Percentiles rank a stretch among this genome's conserved stretches.
phyloP scores from a whole-genome alignment of 305 asterid genomes.

The Withania somnifera region DNA sequence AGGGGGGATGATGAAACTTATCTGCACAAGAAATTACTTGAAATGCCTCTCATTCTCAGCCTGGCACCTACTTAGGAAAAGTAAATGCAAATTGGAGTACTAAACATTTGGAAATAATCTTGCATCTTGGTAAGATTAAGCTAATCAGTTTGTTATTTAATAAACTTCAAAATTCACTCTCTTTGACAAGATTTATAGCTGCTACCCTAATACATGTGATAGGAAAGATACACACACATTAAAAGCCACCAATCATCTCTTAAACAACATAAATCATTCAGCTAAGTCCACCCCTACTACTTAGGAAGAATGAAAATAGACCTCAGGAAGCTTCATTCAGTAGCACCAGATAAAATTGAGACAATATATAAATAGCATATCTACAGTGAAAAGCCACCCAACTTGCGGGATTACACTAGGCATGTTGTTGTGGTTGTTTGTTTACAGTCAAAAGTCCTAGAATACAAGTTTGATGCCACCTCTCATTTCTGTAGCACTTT shows the following conservation, averaged over 20 bases:
- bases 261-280: not conserved
- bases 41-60: not conserved
- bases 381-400: not conserved
- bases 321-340: not conserved
- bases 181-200: not conserved
- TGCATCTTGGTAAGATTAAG: not conserved
- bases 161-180: not conserved
- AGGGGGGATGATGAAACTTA: not conserved
- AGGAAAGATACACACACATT: not conserved
- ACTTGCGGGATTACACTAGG: too few species aligned
- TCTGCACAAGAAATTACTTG: not conserved
- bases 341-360: not conserved
- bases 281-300: not conserved
- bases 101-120: not conserved
- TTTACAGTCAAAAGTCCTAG: too few species aligned
- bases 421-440: too few species aligned
- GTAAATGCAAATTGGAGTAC: not conserved
- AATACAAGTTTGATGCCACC: not conserved
- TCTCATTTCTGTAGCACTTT: not conserved
- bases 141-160: not conserved
- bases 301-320: not conserved
- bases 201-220: not conserved
- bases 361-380: not conserved
- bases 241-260: not conserved
- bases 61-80: not conserved